phyloP scores from a whole-genome alignment of 2,329 filamentous ascomycete genomes.

The Trichoderma polysporum region DNA sequence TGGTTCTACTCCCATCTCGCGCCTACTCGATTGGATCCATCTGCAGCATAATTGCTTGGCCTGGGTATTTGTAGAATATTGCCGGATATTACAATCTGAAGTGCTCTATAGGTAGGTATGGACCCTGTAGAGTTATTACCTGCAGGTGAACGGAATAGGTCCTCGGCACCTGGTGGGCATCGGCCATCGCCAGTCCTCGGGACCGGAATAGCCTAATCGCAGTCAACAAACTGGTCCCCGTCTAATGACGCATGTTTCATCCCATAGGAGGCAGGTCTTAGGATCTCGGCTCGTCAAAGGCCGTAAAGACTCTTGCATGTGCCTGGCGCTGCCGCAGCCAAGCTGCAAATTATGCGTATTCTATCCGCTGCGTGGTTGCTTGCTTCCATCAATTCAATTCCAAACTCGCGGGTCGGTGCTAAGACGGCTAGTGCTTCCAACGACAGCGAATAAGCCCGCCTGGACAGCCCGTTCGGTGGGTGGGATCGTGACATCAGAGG shows the following conservation, averaged over 20 bases:
- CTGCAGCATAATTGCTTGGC: too few relatives aligned
- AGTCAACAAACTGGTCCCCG: neutral
- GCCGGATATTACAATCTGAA: too few relatives aligned
- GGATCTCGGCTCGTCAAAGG: neutral
- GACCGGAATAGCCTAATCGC: neutral
- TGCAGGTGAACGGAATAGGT: too few relatives aligned
- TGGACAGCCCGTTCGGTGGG: neutral
- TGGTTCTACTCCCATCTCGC: neutral
- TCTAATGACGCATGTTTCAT: neutral
- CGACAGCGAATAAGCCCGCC: neutral
- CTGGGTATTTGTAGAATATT: too few relatives aligned
- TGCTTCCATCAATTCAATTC: neutral
- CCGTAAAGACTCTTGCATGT: neutral
- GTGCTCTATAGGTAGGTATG: too few relatives aligned
- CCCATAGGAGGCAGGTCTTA: neutral
- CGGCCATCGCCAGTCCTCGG: neutral
- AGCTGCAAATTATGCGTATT: neutral
- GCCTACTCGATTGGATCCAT: too few relatives aligned
- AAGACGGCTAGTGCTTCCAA: neutral
- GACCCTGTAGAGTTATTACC: too few relatives aligned
- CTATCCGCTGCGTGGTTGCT: neutral
- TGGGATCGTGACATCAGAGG: conserved; percentile 14
- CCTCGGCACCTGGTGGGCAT: neutral
- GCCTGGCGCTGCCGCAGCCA: neutral
- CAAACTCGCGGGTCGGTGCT: neutral